A percentile compares a stretch with the other conserved stretches of the same genome.
phyloP scores from a whole-genome alignment of 2,329 filamentous ascomycete genomes.

The Lachnellula cervina region DNA sequence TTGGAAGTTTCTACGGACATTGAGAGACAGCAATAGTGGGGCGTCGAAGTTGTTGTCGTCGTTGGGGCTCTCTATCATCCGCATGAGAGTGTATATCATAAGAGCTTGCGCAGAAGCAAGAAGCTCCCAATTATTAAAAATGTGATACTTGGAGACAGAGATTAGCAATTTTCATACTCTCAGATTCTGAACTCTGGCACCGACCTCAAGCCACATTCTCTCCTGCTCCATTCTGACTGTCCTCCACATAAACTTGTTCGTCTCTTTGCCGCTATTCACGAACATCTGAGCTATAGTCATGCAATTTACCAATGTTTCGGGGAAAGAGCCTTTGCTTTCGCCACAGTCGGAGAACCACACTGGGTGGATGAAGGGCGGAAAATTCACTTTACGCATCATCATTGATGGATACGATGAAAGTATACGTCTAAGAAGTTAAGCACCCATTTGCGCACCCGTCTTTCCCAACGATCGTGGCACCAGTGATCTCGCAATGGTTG shows the following conservation, averaged over 20 bases:
- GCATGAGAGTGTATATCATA: background rate
- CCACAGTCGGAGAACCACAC: background rate
- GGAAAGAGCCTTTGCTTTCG: background rate
- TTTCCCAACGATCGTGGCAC: background rate
- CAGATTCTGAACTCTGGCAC: background rate
- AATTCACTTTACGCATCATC: background rate
- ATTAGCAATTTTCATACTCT: background rate
- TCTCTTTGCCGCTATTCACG: background rate
- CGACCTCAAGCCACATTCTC: background rate
- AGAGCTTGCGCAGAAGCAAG: constrained; percentile 1
- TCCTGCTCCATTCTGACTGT: background rate
- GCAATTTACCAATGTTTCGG: background rate
- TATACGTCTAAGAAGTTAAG: background rate
- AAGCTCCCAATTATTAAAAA: constrained; percentile 2
- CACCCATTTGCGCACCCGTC: background rate
- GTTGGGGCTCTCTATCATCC: background rate
- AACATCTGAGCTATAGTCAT: constrained; percentile 4
- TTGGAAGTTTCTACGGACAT: background rate
- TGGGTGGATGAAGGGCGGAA: constrained; percentile 1
- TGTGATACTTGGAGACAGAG: background rate
- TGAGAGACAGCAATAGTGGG: background rate
- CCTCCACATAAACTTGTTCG: constrained; percentile 1
- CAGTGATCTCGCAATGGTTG: background rate
- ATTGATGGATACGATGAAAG: background rate
- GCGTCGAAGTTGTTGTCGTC: background rate